A percentile compares a stretch with the other conserved stretches of the same genome.
Conservation (phyloP, 2,329 filamentous ascomycete species). For the Blastomyces emzantsi region DNA sequence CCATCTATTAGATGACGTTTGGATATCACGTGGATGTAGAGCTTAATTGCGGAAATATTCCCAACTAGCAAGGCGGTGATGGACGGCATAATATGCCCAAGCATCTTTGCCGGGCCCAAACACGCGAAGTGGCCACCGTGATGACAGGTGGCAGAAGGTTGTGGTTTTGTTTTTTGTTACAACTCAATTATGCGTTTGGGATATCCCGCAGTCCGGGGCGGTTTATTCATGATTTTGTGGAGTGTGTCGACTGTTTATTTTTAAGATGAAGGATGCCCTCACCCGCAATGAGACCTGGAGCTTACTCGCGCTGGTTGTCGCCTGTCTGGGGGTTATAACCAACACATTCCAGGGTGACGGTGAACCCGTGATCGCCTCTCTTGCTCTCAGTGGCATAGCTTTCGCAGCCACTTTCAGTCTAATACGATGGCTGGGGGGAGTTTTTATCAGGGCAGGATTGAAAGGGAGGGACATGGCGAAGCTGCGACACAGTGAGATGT, state of each 20-base stretch:
- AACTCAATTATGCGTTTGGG: neutral
- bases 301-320: constrained; percentile 55
- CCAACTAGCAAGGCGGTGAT: neutral
- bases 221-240: neutral
- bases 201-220: neutral
- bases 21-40: neutral
- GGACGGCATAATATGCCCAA: neutral
- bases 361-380: constrained; percentile 77
- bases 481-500: constrained; percentile 64
- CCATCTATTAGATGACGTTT: constrained; percentile 4
- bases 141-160: constrained; percentile 2
- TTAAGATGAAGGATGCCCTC: constrained; percentile 35
- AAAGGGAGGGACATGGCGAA: constrained; percentile 87
- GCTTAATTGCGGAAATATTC: neutral
- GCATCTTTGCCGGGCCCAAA: neutral
- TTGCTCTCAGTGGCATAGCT: constrained; percentile 76
- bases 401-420: constrained; percentile 75
- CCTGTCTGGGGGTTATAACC: constrained; percentile 57
- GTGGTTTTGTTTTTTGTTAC: neutral
- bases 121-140: neutral
- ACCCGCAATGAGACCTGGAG: constrained; percentile 48
- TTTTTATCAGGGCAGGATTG: constrained; percentile 79
- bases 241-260: neutral
- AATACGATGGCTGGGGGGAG: constrained; percentile 86
- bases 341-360: constrained; percentile 80